Base-by-base conservation (phyloP, 352 stramenopile species). In the Phytophthora citrophthora region DNA sequence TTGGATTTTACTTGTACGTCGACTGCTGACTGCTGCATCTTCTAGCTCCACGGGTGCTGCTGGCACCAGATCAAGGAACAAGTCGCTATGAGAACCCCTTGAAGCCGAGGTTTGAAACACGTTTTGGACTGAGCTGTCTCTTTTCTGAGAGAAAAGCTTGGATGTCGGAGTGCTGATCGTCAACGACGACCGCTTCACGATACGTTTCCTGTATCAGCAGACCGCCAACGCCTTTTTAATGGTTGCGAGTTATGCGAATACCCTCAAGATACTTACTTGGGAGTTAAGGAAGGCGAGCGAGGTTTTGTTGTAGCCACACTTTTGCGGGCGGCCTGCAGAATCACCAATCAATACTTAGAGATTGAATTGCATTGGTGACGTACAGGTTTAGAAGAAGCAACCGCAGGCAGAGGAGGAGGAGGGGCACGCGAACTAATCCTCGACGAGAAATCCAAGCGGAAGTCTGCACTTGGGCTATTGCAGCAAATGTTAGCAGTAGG, bases 361-460 rank as follows among this genome's bases (percentile, higher is more conserved):
- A 20, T 9, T 13, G 29, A 11, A 29, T 8, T 29, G 34, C 24
- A 56, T 24, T 11, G 47, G 18, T 20, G 10, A 68, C 55, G 20
- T 41, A 73, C 67, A 47, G 45, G 32, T 64, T 70, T 74, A 38
- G 43, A 60, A 18, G 51, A 36, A 5, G 44, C 18, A 10, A 56
- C 29, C 18, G 48, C 40, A 54, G 66, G 8, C 39, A 61, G 24
- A 2, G 51, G 46, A 18, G 62, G 31, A 36, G 59, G 16, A 5
- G 54, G 49, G 5, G 44, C 26, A 16, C 63, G 60, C 8, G 71
- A 62, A 15, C 54, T 74, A 18, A 80, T 67, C 2, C 74, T 73
- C 3, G 81, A 79, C 0, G 80, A 86, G 18, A 89, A 81, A 48
- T 88, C 65, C 13, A 89, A 46, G 5, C 80, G 76, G 36, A 89